Evolutionary conservation across 129 eudicot genomes (phyloP).

Genomic region (Rutidosis leptorrhynchoides): DNA sequence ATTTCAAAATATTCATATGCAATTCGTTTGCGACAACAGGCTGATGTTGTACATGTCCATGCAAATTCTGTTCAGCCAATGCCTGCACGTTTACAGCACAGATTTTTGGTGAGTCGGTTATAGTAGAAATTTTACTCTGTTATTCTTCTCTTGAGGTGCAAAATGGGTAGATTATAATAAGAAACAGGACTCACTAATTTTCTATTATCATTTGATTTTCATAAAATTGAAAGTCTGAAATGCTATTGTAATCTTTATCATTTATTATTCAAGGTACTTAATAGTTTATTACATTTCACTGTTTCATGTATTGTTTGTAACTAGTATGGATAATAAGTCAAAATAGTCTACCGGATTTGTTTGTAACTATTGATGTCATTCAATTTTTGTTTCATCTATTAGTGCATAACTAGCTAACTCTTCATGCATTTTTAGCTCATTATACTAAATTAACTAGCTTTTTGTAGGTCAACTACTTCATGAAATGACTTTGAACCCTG

Average conservation of each 20-base stretch:
- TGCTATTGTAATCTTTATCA: neutral
- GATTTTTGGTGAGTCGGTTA: slow-evolving; percentile 61
- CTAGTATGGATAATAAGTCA: too few species aligned
- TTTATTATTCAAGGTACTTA: too few species aligned
- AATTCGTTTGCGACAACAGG: slow-evolving; percentile 42
- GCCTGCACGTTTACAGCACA: slow-evolving; percentile 77
- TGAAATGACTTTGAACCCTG: slow-evolving; percentile 82
- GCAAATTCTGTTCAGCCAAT: slow-evolving; percentile 84
- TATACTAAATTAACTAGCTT: slow-evolving; percentile 1
- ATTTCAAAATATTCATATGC: slow-evolving; percentile 7
- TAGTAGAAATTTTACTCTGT: too few species aligned
- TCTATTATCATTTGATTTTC: neutral
- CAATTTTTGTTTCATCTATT: too few species aligned
- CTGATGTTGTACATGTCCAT: slow-evolving; percentile 76
- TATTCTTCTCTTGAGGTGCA: too few species aligned
- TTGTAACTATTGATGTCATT: too few species aligned
- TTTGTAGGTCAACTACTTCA: slow-evolving; percentile 83
- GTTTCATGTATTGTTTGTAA: too few species aligned
- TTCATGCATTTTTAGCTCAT: slow-evolving; percentile 8
- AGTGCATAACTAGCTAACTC: slow-evolving; percentile 2
- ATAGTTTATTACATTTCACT: neutral
- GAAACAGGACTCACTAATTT: too few species aligned
- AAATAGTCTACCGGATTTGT: too few species aligned
- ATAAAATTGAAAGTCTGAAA: neutral
- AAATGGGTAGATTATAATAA: too few species aligned